Conservation (phyloP, 1,139 yeast species). For the Hemisphaericaspora subhashii region DNA sequence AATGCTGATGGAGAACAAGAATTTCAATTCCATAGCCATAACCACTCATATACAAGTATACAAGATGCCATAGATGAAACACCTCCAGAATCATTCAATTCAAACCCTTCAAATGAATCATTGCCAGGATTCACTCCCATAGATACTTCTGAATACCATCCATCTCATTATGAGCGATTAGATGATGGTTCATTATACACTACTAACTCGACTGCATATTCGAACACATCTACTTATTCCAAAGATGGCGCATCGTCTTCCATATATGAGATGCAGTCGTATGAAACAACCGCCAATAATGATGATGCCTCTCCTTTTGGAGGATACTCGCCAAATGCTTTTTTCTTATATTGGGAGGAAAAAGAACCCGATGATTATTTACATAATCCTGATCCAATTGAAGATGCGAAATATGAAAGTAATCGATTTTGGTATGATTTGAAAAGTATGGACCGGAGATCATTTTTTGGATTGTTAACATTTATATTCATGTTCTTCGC, state of each 20-base stretch:
- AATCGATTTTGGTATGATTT: constrained; percentile 59
- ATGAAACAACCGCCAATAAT: neutral
- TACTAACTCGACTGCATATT: constrained; percentile 9
- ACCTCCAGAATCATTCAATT: neutral
- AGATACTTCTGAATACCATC: neutral
- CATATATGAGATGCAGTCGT: neutral
- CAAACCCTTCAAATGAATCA: constrained; percentile 1
- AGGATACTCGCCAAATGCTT: constrained; percentile 86
- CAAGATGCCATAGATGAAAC: neutral
- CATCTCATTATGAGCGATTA: neutral
- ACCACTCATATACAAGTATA: neutral
- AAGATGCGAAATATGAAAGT: constrained; percentile 76
- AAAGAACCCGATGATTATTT: constrained; percentile 89
- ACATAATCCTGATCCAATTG: constrained; percentile 91
- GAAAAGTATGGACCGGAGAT: constrained; percentile 57
- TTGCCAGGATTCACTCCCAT: neutral
- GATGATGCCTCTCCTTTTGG: constrained; percentile 77
- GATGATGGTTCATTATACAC: constrained; percentile 5
- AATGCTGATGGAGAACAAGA: constrained; percentile 7
- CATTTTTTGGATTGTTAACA: constrained; percentile 61
- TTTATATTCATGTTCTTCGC: constrained; percentile 52
- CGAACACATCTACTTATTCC: constrained; percentile 10
- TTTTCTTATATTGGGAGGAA: constrained; percentile 84
- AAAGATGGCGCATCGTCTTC: neutral
- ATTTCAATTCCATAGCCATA: constrained; percentile 2